Conservation (phyloP, 2,329 filamentous ascomycete genomes). For the Magnaporthiopsis incrustans region DNA sequence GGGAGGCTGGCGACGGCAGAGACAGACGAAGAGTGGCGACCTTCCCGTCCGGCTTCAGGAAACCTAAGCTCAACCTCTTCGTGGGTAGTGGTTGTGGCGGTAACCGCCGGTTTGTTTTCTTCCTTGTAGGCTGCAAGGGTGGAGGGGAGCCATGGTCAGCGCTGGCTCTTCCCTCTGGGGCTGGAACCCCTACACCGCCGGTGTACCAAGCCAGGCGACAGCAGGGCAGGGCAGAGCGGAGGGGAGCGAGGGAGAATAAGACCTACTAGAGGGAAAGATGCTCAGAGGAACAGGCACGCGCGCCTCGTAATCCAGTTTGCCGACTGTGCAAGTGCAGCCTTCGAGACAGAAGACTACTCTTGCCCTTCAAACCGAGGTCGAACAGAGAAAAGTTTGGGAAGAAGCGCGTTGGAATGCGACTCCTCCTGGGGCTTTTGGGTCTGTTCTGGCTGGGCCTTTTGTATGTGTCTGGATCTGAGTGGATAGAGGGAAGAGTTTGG, state of each 20-base stretch:
- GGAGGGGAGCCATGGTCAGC: constrained; percentile 35
- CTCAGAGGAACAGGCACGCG: constrained; percentile 98
- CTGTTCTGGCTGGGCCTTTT: not conserved
- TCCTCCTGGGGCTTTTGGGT: constrained; percentile 22
- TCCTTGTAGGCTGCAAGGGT: not conserved
- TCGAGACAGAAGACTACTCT: constrained; percentile 50
- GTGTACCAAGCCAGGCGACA: not conserved
- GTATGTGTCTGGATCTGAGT: constrained; percentile 9
- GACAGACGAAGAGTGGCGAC: constrained; percentile 81
- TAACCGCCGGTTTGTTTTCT: constrained; percentile 23
- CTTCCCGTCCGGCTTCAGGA: constrained; percentile 93
- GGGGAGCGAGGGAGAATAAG: constrained; percentile 46
- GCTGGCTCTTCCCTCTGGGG: constrained; percentile 35
- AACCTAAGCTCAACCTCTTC: constrained; percentile 85
- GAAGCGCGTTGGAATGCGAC: constrained; percentile 26
- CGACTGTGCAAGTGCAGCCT: constrained; percentile 57
- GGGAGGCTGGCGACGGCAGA: constrained; percentile 54
- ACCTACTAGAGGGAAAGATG: constrained; percentile 93
- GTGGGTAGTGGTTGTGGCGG: constrained; percentile 55
- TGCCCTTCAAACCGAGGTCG: constrained; percentile 34
- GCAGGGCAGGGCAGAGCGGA: not conserved
- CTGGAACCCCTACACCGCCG: not conserved
- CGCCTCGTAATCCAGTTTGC: constrained; percentile 99
- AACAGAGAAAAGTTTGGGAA: constrained; percentile 28
- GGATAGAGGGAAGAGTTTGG: not conserved